Conservation (phyloP, 495 filamentous ascomycete genomes). For the Chaetomium fimeti region DNA sequence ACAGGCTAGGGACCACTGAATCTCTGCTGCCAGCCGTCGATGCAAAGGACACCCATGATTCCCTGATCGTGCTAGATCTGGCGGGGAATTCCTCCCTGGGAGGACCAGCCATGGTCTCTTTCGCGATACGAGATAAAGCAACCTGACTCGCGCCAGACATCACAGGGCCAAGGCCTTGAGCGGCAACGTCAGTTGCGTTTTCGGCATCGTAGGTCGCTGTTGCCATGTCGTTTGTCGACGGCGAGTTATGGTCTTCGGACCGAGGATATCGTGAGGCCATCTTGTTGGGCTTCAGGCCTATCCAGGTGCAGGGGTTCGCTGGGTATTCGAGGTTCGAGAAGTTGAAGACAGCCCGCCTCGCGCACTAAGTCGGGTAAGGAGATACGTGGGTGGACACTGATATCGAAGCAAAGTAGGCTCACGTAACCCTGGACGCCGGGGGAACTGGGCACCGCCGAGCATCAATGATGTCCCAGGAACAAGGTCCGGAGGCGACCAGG, state of each 20-base stretch:
- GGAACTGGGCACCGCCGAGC: neutral
- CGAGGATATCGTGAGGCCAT: slow-evolving; percentile 6
- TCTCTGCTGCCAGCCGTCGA: slow-evolving; percentile 24
- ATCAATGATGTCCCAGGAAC: neutral
- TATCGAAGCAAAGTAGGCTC: too few species aligned
- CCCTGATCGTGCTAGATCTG: slow-evolving; percentile 3
- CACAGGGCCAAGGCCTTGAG: neutral
- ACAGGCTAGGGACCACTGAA: slow-evolving; percentile 29
- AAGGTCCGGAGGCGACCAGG: neutral
- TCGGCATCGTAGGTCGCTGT: neutral
- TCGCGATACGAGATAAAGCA: neutral
- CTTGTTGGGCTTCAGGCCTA: neutral
- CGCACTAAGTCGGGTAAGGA: too few species aligned
- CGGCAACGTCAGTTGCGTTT: neutral
- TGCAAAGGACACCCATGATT: slow-evolving; percentile 23
- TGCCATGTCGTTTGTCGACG: neutral
- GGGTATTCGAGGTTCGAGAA: neutral
- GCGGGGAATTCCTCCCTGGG: neutral
- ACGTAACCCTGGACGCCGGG: neutral
- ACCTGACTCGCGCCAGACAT: neutral
- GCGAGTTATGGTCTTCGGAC: neutral
- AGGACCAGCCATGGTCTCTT: neutral
- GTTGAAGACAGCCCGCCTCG: neutral
- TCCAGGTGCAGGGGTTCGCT: neutral
- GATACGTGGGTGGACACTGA: too few species aligned